Evolutionary conservation across 371 early-diverging fungal genomes (phyloP), one percentile per base, ranked within the genome.

Genomic region (Lichtheimia ramosa): DNA sequence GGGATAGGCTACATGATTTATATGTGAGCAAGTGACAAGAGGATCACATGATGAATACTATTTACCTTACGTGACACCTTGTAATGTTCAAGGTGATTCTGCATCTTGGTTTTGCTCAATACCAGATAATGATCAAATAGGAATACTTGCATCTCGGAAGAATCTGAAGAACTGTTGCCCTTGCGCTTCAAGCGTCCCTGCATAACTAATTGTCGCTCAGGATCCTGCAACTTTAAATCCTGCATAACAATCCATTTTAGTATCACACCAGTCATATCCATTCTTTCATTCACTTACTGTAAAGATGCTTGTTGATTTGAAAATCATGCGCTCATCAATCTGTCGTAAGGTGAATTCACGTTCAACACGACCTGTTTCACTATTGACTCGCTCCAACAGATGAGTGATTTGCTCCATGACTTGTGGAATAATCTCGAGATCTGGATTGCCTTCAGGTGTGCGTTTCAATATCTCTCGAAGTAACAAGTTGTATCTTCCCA

Each of bases 121-220:
- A 97, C 72, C 14, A 97, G 75, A 48, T 84, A 81, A 75, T 97
- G 93, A 69, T 97, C 97, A 58, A 97, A 91, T 49, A 96, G 68
- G 64, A 94, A 90, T 20, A 95, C 84, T 54, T 82, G 83, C 0
- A 95, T 59, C 39, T 91, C 88, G 0, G 85, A 74, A 14, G 78
- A 69, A 34, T 90, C 91, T 13, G 86, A 71, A 69, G 61, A 54
- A 23, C 85, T 85, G 43, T 83, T 74, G 15, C 84, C 73, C 62
- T 85, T 84, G 21, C 86, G 73, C 42, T 87, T 89, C 68, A 96
- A 76, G 21, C 82, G 79, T 46, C 96, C 94, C 51, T 91, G 89
- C 69, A 92, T 85, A 23, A 95, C 70, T 16, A 93, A 58, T 52
- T 83, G 77, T 14, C 96, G 83, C 18, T 84, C 86, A 18, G 85